Evolutionary conservation across 1,284 basidiomycete species (phyloP).

Genomic region (Sphaerobolus stellatus): DNA sequence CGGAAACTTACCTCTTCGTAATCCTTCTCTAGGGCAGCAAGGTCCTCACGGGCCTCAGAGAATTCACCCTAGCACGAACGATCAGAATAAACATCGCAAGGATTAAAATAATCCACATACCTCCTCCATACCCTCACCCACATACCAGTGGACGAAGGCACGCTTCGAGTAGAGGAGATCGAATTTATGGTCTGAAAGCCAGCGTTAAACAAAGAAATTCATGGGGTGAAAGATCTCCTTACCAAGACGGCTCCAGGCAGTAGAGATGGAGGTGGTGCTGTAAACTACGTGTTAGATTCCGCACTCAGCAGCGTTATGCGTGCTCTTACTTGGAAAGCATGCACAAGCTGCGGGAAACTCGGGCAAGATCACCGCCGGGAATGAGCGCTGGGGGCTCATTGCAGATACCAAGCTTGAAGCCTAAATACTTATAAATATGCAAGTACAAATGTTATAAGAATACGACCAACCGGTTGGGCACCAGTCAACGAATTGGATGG

Average conservation of each 20-base stretch:
- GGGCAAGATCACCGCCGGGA: slow-evolving; percentile 93
- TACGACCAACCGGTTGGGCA: slow-evolving; percentile 63
- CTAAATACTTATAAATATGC: slow-evolving; percentile 6
- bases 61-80: slow-evolving; percentile 80
- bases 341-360: slow-evolving; percentile 91
- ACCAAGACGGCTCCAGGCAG: slow-evolving; percentile 92
- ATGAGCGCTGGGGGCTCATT: slow-evolving; percentile 92
- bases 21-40: slow-evolving; percentile 96
- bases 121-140: slow-evolving; percentile 99
- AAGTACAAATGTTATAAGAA: slow-evolving; percentile 15
- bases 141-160: slow-evolving; percentile 93
- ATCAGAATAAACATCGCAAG: slow-evolving; percentile 53
- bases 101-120: slow-evolving; percentile 60
- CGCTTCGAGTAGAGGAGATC: slow-evolving; percentile 94
- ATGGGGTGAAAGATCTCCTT: slow-evolving; percentile 19
- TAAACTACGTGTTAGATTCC: slow-evolving; percentile 13
- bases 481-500: slow-evolving; percentile 60
- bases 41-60: slow-evolving; percentile 95
- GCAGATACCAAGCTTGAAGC: slow-evolving; percentile 83
- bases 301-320: background rate
- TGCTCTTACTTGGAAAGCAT: slow-evolving; percentile 81
- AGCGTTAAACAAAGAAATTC: slow-evolving; percentile 25
- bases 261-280: slow-evolving; percentile 91
- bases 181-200: slow-evolving; percentile 96
- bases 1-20: slow-evolving; percentile 84